Evolutionary conservation across 179 eudicot species (phyloP).

Genomic region (Silene vulgaris): DNA sequence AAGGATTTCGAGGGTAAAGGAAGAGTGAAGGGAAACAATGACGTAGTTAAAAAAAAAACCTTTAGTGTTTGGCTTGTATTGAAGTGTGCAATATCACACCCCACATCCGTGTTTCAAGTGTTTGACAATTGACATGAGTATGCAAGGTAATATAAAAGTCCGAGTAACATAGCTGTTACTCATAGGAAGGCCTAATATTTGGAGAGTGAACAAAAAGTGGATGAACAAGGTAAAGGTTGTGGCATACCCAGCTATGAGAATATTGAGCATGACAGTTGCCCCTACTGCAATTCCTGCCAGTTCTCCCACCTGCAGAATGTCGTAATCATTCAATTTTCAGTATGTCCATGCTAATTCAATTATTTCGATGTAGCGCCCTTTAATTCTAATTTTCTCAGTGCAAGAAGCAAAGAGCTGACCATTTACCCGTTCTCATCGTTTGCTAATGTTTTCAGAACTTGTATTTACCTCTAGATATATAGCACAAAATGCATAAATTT

Average conservation of each 20-base stretch:
- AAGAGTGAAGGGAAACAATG: no score
- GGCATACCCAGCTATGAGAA: slow-evolving; percentile 87
- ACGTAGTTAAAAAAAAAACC: no score
- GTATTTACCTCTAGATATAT: neutral
- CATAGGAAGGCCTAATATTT: neutral
- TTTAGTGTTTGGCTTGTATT: neutral
- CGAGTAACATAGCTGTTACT: neutral
- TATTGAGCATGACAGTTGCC: slow-evolving; percentile 97
- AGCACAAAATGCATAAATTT: neutral
- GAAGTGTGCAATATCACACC: neutral
- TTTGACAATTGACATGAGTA: neutral
- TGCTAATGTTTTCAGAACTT: neutral
- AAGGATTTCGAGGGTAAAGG: no score
- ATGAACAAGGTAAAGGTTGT: slow-evolving; percentile 2
- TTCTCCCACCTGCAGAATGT: slow-evolving; percentile 71
- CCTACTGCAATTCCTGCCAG: slow-evolving; percentile 97
- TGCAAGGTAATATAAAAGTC: neutral
- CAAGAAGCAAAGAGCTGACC: neutral
- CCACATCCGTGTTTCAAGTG: neutral
- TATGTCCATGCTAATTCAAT: slow-evolving; percentile 4
- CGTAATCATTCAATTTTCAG: slow-evolving; percentile 14
- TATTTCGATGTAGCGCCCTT: slow-evolving; percentile 9
- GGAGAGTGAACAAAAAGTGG: neutral
- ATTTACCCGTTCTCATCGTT: neutral
- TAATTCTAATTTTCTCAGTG: neutral